Percentiles rank a stretch among this genome's conserved stretches.
These are phyloP conservation scores for Microcos paniculata DNA, from an alignment of 345 rosid genomes.

Conservation along the genomic window DNA sequence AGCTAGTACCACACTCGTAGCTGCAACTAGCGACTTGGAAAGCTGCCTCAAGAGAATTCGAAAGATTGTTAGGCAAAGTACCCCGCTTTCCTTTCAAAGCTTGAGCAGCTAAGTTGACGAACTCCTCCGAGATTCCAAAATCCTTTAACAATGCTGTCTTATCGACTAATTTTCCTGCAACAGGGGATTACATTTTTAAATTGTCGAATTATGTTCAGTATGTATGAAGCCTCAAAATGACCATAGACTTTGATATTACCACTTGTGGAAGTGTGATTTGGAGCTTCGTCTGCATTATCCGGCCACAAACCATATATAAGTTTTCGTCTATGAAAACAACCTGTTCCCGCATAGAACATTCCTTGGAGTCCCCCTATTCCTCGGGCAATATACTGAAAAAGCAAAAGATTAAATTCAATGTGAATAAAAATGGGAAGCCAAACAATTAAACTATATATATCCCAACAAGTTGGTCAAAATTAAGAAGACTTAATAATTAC, in stretches of 20 bases:
- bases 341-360: slow-evolving; percentile 33
- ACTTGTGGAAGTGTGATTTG: background rate
- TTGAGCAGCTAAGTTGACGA: slow-evolving; percentile 31
- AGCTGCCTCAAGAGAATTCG: slow-evolving; percentile 35
- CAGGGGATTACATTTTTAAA: too few species aligned
- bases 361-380: too few species aligned
- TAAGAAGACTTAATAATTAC: slow-evolving; percentile 23
- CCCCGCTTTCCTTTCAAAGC: slow-evolving; percentile 43
- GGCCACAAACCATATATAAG: slow-evolving; percentile 53
- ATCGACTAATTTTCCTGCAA: background rate
- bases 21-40: slow-evolving; percentile 38
- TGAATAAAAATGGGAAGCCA: too few species aligned
- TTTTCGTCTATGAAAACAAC: slow-evolving; percentile 59
- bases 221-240: too few species aligned
- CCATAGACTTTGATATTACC: too few species aligned
- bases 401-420: too few species aligned
- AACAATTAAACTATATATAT: too few species aligned
- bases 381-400: too few species aligned
- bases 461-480: too few species aligned
- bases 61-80: background rate
- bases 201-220: too few species aligned
- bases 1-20: slow-evolving; percentile 49
- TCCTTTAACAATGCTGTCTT: slow-evolving; percentile 7
- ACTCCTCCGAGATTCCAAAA: slow-evolving; percentile 50
- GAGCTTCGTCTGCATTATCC: slow-evolving; percentile 22